These are phyloP conservation scores for Moniliophthora roreri DNA, from an alignment of 1,284 basidiomycete species.

Conservation along the genomic window DNA sequence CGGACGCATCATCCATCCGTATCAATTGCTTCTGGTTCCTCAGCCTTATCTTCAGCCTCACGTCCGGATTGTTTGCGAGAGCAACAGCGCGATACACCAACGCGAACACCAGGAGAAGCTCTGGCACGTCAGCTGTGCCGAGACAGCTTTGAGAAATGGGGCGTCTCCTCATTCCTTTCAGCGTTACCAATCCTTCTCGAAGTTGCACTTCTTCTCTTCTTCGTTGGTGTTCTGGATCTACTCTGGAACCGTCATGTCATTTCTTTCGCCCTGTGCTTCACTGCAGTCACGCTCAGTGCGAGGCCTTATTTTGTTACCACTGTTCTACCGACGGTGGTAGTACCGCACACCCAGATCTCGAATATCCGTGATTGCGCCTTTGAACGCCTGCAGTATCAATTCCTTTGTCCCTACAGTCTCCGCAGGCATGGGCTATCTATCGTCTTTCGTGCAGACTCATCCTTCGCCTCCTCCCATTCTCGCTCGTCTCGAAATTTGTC, in stretches of 20 bases:
- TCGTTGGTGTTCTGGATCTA: slow-evolving; percentile 6
- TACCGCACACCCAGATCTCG: neutral
- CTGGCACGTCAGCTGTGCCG: neutral
- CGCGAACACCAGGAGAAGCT: neutral
- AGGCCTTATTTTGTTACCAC: neutral
- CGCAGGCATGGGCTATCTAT: neutral
- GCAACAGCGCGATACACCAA: slow-evolving; percentile 2
- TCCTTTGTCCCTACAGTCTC: neutral
- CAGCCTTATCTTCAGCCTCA: slow-evolving; percentile 8
- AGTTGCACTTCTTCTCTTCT: slow-evolving; percentile 6
- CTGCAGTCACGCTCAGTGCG: neutral
- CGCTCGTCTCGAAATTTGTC: neutral
- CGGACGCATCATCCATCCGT: neutral
- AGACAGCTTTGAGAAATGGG: slow-evolving; percentile 1
- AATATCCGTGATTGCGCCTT: neutral
- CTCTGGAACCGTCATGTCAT: neutral
- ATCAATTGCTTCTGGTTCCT: slow-evolving; percentile 9
- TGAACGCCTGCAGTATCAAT: neutral
- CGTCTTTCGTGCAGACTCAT: neutral
- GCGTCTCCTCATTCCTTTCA: neutral
- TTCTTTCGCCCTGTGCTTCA: neutral
- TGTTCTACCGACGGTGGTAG: neutral
- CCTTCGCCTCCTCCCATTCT: neutral
- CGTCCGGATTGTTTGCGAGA: slow-evolving; percentile 7
- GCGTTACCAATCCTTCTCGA: slow-evolving; percentile 1